Evolutionary conservation across 306 rosid genomes (phyloP).

Genomic region (Luffa aegyptiaca): DNA sequence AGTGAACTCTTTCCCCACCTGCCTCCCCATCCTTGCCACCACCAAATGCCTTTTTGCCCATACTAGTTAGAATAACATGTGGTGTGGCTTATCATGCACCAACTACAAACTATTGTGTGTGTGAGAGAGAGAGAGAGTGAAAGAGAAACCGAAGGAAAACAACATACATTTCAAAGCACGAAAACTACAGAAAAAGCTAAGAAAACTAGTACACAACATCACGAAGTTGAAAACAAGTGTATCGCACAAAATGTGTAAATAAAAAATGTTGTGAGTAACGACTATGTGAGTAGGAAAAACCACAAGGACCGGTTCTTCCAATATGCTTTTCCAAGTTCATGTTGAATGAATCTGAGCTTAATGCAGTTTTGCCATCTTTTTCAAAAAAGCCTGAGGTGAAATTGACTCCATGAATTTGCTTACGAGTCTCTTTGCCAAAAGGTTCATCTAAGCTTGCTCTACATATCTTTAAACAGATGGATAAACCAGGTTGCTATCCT

Average conservation of each 20-base stretch:
- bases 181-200: neutral
- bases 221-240: neutral
- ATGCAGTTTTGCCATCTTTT: constrained; percentile 14
- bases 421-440: constrained; percentile 18
- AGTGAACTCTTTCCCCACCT: neutral
- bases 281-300: neutral
- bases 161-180: neutral
- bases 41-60: neutral
- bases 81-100: neutral
- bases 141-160: neutral
- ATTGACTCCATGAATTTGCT: constrained; percentile 20
- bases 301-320: neutral
- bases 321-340: neutral
- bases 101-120: neutral
- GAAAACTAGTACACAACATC: neutral
- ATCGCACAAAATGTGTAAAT: neutral
- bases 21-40: neutral
- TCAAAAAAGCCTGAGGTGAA: constrained; percentile 24
- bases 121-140: neutral
- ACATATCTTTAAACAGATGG: constrained; percentile 25
- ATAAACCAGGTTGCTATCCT: constrained; percentile 18
- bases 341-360: neutral
- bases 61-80: neutral
- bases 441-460: constrained; percentile 23
- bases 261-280: neutral